Base-by-base conservation (phyloP, 2,329 filamentous ascomycete species). In the Knufia petricola region DNA sequence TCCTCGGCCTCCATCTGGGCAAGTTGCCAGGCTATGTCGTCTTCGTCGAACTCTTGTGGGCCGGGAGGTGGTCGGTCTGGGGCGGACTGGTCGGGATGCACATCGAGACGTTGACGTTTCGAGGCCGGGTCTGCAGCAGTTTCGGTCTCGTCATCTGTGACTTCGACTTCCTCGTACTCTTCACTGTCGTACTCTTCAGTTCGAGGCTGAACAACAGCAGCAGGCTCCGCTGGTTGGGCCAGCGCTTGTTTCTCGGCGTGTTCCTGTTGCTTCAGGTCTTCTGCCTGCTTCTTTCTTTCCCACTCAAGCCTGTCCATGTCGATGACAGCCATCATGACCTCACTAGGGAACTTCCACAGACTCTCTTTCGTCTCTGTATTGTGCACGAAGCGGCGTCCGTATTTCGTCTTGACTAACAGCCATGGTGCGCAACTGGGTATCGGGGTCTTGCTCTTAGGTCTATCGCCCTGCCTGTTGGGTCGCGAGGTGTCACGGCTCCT, bases 261-360 rank as follows among this genome's bases (percentile, higher is more conserved):
- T 28, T 28, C 26, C 19, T 59, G 52, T 28, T 44, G 51, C 42
- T 58, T 56, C 36, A 59, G 59, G 45, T 52, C 32, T 34, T 49
- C 49, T 7, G 26, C 43, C 12, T 42, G 23, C 13, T 53, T 50
- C 7, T 47, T 40, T 51, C 79, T 77, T 56, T 82, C 80, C 63
- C 84, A 79, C 64, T 95, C 87, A 48, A 87, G 70, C 20, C 69
- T 68, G 60, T 84, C 80, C 47, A 92, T 85, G 12, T 81, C 78
- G 3, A 77, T 63, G 1, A 82, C 77, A 0, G 80, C 87, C 52
- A 84, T 81, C 75, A 89, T 82, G 30, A 98, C 74, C 63, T 92
- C 83, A 48, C 87, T 79, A 0, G 92, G 92, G 59, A 95, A 92
- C 60, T 87, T 87, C 92, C 94, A 98, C 65, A 88, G 88, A 65